Base-by-base conservation (phyloP, 495 filamentous ascomycete species). In the Penicillium lagena region DNA sequence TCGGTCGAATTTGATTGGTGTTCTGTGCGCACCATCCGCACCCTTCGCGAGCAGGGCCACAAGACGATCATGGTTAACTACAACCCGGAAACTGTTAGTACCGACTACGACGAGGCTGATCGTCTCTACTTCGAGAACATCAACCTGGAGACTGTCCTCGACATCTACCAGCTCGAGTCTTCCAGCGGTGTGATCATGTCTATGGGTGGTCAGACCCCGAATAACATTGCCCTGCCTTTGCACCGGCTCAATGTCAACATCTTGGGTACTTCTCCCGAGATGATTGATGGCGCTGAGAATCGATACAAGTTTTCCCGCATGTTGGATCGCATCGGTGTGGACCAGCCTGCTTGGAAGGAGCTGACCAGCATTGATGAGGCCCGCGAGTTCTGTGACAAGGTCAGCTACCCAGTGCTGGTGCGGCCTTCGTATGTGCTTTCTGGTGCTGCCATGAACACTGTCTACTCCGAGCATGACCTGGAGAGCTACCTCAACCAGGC, bases 1-100 rank as follows among this genome's bases (percentile, higher is more conserved):
- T 96, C 90, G 0, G 93, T 98, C 41, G 93, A 98, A 60, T 98
- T 98, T 62, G 93, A 98, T 63, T 98, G 93, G 93, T 98, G 93
- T 62, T 95, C 93, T n/a, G 93, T 98, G 30, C 78, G 91, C 41
- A 89, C 91, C 6, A 91, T 98, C 45, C 85, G 93, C 44, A 98
- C 93, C 7, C 81, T 98, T 27, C 83, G 93, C 31, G 83, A 90
- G 49, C 77, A 84, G 54, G 86, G 87, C 29, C 78, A 85, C 76
- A 96, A 96, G 77, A 97, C 93, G 2, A 86, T 98, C 62, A 98
- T 98, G 93, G 87, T 97, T 29, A 98, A 97, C 58, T 89, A 86
- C 63, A 96, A 96, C 59, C 90, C 91, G 1, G 90, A 97, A 67
- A 96, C 93, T 14, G 89, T 97, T 30, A 83, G 77, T 62, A 96